Conservation (phyloP, 495 filamentous ascomycete genomes). For the Tuber aestivum region DNA sequence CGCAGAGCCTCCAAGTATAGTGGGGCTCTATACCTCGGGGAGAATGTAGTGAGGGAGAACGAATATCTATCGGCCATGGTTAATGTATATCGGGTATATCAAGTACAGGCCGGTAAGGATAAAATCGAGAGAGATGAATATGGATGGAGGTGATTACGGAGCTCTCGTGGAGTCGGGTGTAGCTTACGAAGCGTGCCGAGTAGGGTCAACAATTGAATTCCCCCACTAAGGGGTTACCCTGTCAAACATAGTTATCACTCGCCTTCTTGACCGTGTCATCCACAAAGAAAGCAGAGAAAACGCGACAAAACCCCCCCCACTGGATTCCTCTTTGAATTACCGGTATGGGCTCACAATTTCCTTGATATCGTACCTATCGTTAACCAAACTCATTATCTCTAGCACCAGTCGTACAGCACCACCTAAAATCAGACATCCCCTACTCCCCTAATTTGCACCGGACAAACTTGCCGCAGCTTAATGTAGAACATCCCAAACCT, state of each 20-base stretch:
- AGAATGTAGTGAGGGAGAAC: constrained; percentile 99
- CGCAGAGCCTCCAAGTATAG: constrained; percentile 8
- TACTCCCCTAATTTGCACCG: background rate
- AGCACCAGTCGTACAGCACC: background rate
- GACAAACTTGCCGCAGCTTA: background rate
- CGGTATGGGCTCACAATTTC: background rate
- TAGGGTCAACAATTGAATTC: background rate
- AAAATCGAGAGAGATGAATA: constrained; percentile 25
- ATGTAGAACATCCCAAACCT: background rate
- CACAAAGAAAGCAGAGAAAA: background rate
- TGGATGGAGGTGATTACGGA: constrained; percentile 33
- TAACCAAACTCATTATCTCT: background rate
- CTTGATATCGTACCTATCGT: background rate
- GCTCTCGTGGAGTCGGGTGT: constrained; percentile 22
- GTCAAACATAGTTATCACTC: constrained; percentile 8
- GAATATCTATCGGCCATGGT: constrained; percentile 98
- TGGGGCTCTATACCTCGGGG: constrained; percentile 68
- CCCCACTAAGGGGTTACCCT: constrained; percentile 23
- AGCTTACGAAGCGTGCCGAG: background rate
- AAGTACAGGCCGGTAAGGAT: constrained; percentile 23
- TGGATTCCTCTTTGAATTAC: background rate
- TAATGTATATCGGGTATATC: constrained; percentile 23
- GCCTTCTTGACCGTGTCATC: background rate
- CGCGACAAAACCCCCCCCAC: background rate
- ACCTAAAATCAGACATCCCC: background rate